phyloP scores from a whole-genome alignment of 2,329 filamentous ascomycete species.

The Emmonsia crescens region DNA sequence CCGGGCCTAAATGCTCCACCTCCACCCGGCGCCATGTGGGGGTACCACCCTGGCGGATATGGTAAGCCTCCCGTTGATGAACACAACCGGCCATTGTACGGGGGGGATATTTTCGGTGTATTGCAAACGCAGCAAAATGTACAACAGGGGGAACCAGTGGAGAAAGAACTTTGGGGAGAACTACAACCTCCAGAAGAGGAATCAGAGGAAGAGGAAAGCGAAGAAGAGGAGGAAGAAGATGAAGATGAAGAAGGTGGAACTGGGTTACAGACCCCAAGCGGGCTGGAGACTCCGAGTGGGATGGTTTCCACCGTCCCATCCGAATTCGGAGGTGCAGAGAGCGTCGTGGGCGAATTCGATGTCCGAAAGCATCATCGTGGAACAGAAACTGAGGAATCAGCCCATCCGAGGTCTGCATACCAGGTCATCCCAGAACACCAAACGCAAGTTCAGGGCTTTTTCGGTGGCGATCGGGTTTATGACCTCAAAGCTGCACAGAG shows the following conservation, averaged over 20 bases:
- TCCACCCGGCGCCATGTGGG: conserved; percentile 81
- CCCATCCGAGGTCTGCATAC: conserved; percentile 66
- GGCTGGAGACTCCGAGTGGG: conserved; percentile 70
- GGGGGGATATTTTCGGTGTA: conserved; percentile 88
- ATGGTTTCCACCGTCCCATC: conserved; percentile 70
- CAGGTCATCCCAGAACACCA: conserved; percentile 83
- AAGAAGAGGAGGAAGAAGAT: conserved; percentile 62
- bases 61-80: conserved; percentile 94
- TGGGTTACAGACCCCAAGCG: conserved; percentile 63
- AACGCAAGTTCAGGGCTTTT: conserved; percentile 81
- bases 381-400: conserved; percentile 76
- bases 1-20: conserved; percentile 89
- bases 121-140: conserved; percentile 50
- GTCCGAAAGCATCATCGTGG: conserved; percentile 77
- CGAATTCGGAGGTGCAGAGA: conserved; percentile 65
- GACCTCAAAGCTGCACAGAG: conserved; percentile 58
- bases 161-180: conserved; percentile 85
- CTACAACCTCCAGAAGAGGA: conserved; percentile 70
- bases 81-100: conserved; percentile 80
- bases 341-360: conserved; percentile 76
- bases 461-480: conserved; percentile 88
- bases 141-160: conserved; percentile 65
- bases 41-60: conserved; percentile 89
- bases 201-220: conserved; percentile 54
- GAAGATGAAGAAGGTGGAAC: conserved; percentile 50